Evolutionary conservation across 2,329 filamentous ascomycete genomes (phyloP).

Genomic region (Cercospora beticola): DNA sequence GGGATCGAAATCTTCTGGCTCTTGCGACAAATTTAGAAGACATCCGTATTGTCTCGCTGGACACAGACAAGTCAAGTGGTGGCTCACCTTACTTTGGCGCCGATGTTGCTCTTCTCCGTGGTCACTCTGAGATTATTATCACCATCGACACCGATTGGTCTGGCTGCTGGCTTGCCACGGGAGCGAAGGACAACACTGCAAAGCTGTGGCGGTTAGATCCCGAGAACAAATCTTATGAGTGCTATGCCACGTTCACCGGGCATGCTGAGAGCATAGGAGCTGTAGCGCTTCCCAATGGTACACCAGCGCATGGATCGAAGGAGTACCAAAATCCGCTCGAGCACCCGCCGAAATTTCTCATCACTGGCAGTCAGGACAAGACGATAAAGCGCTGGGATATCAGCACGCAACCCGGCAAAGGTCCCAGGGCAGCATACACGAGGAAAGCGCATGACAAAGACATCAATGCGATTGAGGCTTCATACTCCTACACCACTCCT

Average conservation of each 20-base stretch:
- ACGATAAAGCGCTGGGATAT: conserved; percentile 95
- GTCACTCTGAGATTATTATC: conserved; percentile 94
- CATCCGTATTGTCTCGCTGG: conserved; percentile 78
- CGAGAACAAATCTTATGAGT: conserved; percentile 70
- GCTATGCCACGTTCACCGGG: conserved; percentile 79
- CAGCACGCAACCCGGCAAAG: conserved; percentile 44
- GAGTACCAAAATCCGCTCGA: conserved; percentile 72
- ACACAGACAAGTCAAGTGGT: conserved; percentile 26
- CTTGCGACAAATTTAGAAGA: conserved; percentile 95
- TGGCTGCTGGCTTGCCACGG: conserved; percentile 92
- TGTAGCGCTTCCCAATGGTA: conserved; percentile 72
- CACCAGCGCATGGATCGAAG: conserved; percentile 66
- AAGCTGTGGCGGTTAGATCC: conserved; percentile 86
- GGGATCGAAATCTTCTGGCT: conserved; percentile 77
- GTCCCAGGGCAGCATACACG: conserved; percentile 72
- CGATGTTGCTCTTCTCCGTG: conserved; percentile 80
- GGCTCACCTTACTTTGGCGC: conserved; percentile 71
- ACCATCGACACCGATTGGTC: conserved; percentile 95
- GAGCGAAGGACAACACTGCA: conserved; percentile 94
- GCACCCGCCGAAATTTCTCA: conserved; percentile 76
- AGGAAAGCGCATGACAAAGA: conserved; percentile 98
- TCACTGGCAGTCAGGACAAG: conserved; percentile 93
- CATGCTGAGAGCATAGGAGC: conserved; percentile 94
- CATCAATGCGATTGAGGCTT: conserved; percentile 87
- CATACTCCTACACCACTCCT: conserved; percentile 62